These are phyloP conservation scores for Grosmannia penicillata DNA, from an alignment of 2,329 filamentous ascomycete species.

Conservation along the genomic window DNA sequence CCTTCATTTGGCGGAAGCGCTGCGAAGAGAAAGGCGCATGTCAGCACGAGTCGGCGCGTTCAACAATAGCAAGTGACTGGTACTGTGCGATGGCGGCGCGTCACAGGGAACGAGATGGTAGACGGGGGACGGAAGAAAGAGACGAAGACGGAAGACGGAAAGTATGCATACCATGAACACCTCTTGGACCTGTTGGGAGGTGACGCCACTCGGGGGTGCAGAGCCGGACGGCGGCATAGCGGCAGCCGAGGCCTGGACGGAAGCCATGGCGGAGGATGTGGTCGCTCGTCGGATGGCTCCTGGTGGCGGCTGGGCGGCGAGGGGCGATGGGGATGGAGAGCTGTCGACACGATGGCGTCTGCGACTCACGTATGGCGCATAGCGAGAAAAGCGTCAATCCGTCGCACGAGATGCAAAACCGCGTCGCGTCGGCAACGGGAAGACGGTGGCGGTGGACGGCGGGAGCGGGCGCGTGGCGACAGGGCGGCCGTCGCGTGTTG, in stretches of 20 bases:
- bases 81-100: too few species aligned
- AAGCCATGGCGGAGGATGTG: conserved; percentile 49
- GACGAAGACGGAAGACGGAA: neutral
- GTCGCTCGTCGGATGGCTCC: conserved; percentile 6
- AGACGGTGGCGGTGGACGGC: neutral
- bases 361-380: conserved; percentile 3
- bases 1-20: conserved; percentile 85
- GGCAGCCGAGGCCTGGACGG: conserved; percentile 55
- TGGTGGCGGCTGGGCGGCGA: conserved; percentile 8
- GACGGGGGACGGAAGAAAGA: neutral
- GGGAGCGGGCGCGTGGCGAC: neutral
- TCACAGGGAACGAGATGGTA: too few species aligned
- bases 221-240: conserved; percentile 50
- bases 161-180: conserved; percentile 25
- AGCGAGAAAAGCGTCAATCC: conserved; percentile 1
- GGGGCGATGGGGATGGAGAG: neutral
- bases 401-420: neutral
- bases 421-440: neutral
- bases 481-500: too few species aligned
- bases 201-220: conserved; percentile 51
- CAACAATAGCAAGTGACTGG: neutral
- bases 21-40: conserved; percentile 21
- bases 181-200: conserved; percentile 64
- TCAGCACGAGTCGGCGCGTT: neutral
- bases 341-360: neutral